Evolutionary conservation across 768 basidiomycete genomes (phyloP), one percentile per base, ranked within the genome.

Genomic region (Paxillus rubicundulus): DNA sequence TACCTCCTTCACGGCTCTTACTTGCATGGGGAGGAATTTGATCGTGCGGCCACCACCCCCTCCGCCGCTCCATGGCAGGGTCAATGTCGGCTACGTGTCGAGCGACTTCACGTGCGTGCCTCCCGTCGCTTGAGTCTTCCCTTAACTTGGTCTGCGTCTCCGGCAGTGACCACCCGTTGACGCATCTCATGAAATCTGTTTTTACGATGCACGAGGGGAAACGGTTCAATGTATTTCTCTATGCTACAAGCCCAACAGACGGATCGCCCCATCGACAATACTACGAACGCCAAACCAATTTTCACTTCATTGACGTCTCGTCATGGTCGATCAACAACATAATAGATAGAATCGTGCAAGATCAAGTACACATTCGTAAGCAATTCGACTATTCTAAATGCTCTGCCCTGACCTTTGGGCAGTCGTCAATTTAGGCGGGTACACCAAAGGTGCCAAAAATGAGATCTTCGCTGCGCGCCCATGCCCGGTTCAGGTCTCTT

Each of bases 181-280:
- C 77, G 20, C 79, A 81, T 55, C 70, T 81, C 46, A 81, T 79
- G 76, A 77, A 77, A 56, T 75, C 73, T 14, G 77, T 76, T 38
- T 80, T 80, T 55, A 60, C 67, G 14, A 63, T 76, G 54, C 78
- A 80, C 56, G 65, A 77, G 59, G 59, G 50, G 18, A 45, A 57
- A n/a, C 63, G 58, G 2, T 77, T 79, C 61, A 70, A 70, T 20
- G 60, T 79, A 5, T 76, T 65, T 51, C 69, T 77, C 32, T 81
- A 81, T 55, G 79, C 80, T 9, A 78, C 77, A 14, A 77, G 73
- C 48, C 62, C 74, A n/a, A 70, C 74, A 34, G 79, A 81, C 54
- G 72, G 72, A 18, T 77, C 78, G 5, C 50, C 64, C 13, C 75
- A 77, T 61, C 72, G 79, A 18, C 63, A 56, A 12, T 66, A 75